Evolutionary conservation across 768 basidiomycete species (phyloP).

Genomic region (Trametopsis cervina): DNA sequence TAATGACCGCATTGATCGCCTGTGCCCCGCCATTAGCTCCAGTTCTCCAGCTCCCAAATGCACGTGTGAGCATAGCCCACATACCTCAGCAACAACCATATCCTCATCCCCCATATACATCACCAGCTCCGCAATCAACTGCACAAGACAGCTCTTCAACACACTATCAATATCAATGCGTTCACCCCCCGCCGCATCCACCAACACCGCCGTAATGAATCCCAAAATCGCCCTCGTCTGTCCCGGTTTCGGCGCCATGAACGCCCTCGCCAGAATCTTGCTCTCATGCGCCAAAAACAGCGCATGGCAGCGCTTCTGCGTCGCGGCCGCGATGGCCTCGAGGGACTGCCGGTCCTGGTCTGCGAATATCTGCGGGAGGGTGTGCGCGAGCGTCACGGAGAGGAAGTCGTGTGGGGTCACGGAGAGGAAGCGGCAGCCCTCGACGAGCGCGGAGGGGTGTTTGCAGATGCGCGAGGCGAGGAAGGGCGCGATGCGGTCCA

Average conservation of each 20-base stretch:
- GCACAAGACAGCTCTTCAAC: conserved; percentile 60
- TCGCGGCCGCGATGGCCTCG: conserved; percentile 49
- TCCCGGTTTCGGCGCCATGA: conserved; percentile 47
- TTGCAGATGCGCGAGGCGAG: conserved; percentile 51
- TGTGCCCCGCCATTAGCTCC: conserved; percentile 28
- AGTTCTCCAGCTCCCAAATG: no score
- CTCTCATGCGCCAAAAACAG: conserved; percentile 53
- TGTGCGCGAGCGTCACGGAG: conserved; percentile 50
- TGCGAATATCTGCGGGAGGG: conserved; percentile 66
- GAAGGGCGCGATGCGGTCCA: conserved; percentile 59
- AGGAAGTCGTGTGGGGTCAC: conserved; percentile 55
- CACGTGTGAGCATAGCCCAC: neutral
- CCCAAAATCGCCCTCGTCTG: conserved; percentile 52
- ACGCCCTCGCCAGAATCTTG: conserved; percentile 59
- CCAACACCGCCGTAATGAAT: conserved; percentile 59
- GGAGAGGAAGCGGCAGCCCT: conserved; percentile 64
- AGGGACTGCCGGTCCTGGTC: conserved; percentile 52
- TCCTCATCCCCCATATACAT: conserved; percentile 72
- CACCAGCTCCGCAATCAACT: conserved; percentile 69
- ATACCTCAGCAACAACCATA: conserved; percentile 37
- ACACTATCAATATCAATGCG: conserved; percentile 36
- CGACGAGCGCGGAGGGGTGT: conserved; percentile 52
- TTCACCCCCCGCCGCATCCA: conserved; percentile 31
- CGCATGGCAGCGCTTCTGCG: conserved; percentile 36
- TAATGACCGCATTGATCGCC: conserved; percentile 39